These are phyloP conservation scores for Lachancea thermotolerans DNA, from an alignment of 805 yeast genomes.

Conservation along the genomic window DNA sequence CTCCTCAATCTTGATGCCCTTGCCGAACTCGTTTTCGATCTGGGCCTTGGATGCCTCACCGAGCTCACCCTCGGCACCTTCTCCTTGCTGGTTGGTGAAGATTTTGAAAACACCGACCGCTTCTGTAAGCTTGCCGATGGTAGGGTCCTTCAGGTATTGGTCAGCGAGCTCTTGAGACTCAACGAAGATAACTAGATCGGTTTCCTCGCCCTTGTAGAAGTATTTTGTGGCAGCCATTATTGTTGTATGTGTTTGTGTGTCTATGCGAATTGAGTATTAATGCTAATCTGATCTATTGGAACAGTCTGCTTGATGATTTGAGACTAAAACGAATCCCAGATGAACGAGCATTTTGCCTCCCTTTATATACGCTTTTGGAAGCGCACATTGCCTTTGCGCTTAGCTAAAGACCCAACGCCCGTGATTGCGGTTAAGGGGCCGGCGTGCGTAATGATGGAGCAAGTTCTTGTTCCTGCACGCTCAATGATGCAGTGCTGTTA, in stretches of 20 bases:
- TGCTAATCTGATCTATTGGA: no score
- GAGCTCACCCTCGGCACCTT: conserved; percentile 64
- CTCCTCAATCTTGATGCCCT: conserved; percentile 42
- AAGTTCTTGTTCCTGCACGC: no score
- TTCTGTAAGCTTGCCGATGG: conserved; percentile 40
- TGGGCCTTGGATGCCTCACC: conserved; percentile 66
- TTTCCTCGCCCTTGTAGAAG: conserved; percentile 56
- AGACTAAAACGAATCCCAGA: no score
- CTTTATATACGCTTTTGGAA: no score
- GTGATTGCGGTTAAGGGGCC: no score
- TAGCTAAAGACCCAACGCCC: no score
- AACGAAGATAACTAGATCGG: conserved; percentile 61
- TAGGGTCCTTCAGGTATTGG: conserved; percentile 44
- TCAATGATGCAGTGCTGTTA: no score
- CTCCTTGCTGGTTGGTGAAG: conserved; percentile 51
- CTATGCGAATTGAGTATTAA: not conserved
- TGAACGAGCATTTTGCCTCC: no score
- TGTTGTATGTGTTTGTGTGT: conserved; percentile 19
- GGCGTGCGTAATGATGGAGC: no score
- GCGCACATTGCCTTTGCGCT: no score
- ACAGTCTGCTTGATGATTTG: no score
- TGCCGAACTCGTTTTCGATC: conserved; percentile 63
- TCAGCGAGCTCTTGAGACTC: conserved; percentile 46
- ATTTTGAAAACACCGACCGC: conserved; percentile 60
- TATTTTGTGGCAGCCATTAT: conserved; percentile 36